Evolutionary conservation across 805 yeast species (phyloP).

Genomic region (Danielia reshetovae): DNA sequence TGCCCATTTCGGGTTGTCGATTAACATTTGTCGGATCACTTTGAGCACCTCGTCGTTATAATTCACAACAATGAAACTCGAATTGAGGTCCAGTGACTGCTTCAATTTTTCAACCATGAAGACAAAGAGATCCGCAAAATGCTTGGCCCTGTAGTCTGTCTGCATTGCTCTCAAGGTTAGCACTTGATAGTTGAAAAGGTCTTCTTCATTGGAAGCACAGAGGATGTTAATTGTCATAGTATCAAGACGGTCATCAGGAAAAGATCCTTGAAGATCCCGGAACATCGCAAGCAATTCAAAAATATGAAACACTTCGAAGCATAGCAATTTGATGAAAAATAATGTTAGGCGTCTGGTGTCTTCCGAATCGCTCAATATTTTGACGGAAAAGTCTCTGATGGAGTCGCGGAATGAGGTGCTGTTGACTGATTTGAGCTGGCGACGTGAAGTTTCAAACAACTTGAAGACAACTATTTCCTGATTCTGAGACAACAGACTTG

Average conservation of each 20-base stretch:
- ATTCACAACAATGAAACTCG: not conserved
- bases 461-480: conserved; percentile 13
- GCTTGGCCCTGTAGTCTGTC: conserved; percentile 10
- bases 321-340: conserved; percentile 15
- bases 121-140: conserved; percentile 10
- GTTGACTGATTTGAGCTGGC: conserved; percentile 3
- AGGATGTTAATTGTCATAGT: not conserved
- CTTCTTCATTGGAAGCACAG: not conserved
- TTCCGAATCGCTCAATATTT: not conserved
- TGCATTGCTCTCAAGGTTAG: conserved; percentile 13
- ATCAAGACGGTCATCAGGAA: not conserved
- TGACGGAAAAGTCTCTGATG: conserved; percentile 5
- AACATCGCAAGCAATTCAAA: conserved; percentile 12
- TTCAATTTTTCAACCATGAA: conserved; percentile 13
- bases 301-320: conserved; percentile 15
- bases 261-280: conserved; percentile 2
- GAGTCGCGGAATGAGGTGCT: conserved; percentile 6
- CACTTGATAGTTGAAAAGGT: conserved; percentile 8
- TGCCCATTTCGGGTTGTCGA: conserved; percentile 17
- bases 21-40: conserved; percentile 12
- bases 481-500: conserved; percentile 6
- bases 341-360: conserved; percentile 2
- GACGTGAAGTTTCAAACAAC: conserved; percentile 12
- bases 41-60: conserved; percentile 6
- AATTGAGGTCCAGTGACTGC: not conserved